Base-by-base conservation (phyloP, 2,329 filamentous ascomycete species). In the Neonectria punicea region DNA sequence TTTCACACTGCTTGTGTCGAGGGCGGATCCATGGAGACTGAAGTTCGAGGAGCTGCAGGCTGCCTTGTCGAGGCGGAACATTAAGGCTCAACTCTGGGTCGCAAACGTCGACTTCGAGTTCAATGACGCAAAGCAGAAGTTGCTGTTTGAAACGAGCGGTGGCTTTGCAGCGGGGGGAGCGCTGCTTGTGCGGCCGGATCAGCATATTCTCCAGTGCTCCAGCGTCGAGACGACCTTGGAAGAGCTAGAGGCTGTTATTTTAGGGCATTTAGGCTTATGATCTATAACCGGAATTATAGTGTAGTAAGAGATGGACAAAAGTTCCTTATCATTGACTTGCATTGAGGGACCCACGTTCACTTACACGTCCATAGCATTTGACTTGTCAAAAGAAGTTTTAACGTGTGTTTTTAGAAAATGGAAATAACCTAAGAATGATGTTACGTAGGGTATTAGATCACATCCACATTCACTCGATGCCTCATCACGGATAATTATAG, bases 131-230 rank as follows among this genome's bases (percentile, higher is more conserved):
- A 9, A 54, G 20, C 54, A 63, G 9, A 28, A 30, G 30, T 32
- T 16, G 2, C 32, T 58, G 0, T 67, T 74, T 28, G 76, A 75
- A 67, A 54, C 70, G 6, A 58, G 68, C 3, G 65, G 69, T 4
- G 68, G 73, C 1, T 55, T 80, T 7, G 41, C 57, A 5, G 55
- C 70, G 3, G 73, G 72, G 7, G 69, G 73, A 14, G 78, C 74
- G 0, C 63, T 77, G 6, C 55, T 81, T 4, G 68, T 81, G 13
- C 70, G 79, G n/a, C 80, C 80, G 4, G 80, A 82, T 62, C 79
- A 81, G 58, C 79, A 81, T 59, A 75, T 81, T 8, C 57, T 70
- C 76, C 64, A 69, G 34, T 50, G 50, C 34, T n/a, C 51, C 8
- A 41, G 44, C 36, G 22, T 7, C 25, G n/a, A 49, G 13, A 56